A percentile compares a stretch with the other conserved stretches of the same genome.
These are phyloP conservation scores for Russula vinacea DNA, from an alignment of 768 basidiomycete species.

Conservation along the genomic window DNA sequence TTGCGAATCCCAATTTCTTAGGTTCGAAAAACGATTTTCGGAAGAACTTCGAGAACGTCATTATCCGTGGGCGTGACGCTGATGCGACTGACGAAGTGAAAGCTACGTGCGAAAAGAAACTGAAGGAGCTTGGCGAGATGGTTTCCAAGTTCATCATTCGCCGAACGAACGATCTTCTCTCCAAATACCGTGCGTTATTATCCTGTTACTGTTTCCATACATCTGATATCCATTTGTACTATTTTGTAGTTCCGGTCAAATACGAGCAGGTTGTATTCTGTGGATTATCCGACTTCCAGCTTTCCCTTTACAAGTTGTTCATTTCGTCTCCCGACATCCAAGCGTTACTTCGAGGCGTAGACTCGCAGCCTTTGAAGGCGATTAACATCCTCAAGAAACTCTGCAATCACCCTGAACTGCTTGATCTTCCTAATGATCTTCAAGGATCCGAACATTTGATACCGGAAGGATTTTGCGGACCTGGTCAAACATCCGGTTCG, in stretches of 20 bases:
- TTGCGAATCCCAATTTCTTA: conserved; percentile 87
- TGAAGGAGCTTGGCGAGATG: conserved; percentile 83
- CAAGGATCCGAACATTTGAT: conserved; percentile 77
- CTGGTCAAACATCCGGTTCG: conserved; percentile 39
- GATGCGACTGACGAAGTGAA: conserved; percentile 77
- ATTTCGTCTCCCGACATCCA: conserved; percentile 92
- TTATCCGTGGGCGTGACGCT: conserved; percentile 87
- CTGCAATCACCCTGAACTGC: conserved; percentile 91
- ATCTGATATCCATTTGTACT: conserved; percentile 11
- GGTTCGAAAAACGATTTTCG: conserved; percentile 88
- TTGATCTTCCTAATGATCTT: conserved; percentile 81
- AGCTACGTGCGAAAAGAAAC: conserved; percentile 80
- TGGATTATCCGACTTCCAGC: conserved; percentile 75
- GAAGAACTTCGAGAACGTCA: conserved; percentile 91
- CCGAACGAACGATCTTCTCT: conserved; percentile 88
- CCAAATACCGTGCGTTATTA: conserved; percentile 78
- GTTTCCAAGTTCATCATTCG: conserved; percentile 95
- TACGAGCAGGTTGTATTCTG: conserved; percentile 99
- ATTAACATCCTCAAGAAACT: conserved; percentile 94
- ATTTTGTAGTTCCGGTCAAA: conserved; percentile 96
- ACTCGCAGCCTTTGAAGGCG: conserved; percentile 94
- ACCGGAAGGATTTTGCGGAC: conserved; percentile 75
- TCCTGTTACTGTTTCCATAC: not conserved
- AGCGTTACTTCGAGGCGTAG: conserved; percentile 76
- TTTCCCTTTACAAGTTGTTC: conserved; percentile 82